A percentile compares a stretch with the other conserved stretches of the same genome.
Conservation (phyloP, 2,329 filamentous ascomycete species). For the Ascochyta pisi region DNA sequence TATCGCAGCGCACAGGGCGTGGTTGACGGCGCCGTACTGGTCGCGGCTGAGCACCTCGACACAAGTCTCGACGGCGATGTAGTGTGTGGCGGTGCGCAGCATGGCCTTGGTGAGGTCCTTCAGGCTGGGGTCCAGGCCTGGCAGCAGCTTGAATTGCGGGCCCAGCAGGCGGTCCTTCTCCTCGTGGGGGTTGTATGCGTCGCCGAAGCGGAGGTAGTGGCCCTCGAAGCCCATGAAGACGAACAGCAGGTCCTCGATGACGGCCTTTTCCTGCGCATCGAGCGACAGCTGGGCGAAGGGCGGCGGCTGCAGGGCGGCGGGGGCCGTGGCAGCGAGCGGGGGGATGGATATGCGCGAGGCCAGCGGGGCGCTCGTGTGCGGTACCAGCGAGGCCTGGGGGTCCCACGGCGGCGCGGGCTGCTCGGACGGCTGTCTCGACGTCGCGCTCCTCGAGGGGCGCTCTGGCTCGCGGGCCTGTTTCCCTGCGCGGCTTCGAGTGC, state of each 20-base stretch:
- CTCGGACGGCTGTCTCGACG: conserved; percentile 33
- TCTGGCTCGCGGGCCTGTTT: conserved; percentile 37
- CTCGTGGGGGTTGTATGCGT: conserved; percentile 79
- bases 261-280: conserved; percentile 82
- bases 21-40: conserved; percentile 93
- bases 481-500: conserved; percentile 42
- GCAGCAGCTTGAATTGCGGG: conserved; percentile 77
- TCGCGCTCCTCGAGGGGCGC: conserved; percentile 29
- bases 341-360: conserved; percentile 71
- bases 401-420: conserved; percentile 66
- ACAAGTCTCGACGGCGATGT: conserved; percentile 88
- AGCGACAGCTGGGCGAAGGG: conserved; percentile 74
- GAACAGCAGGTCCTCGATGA: conserved; percentile 89
- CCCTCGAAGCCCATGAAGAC: conserved; percentile 99
- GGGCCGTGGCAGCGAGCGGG: conserved; percentile 70
- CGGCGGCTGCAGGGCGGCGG: conserved; percentile 70
- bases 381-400: conserved; percentile 77
- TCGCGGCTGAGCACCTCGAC: conserved; percentile 93
- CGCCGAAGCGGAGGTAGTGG: conserved; percentile 90
- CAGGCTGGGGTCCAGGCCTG: conserved; percentile 88
- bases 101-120: conserved; percentile 87
- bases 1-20: conserved; percentile 94
- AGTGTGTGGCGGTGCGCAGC: conserved; percentile 93
- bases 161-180: conserved; percentile 89
- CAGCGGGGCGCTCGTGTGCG: conserved; percentile 73